Evolutionary conservation across 2,329 filamentous ascomycete genomes (phyloP).

Genomic region (Ilyonectria mors-panacis): DNA sequence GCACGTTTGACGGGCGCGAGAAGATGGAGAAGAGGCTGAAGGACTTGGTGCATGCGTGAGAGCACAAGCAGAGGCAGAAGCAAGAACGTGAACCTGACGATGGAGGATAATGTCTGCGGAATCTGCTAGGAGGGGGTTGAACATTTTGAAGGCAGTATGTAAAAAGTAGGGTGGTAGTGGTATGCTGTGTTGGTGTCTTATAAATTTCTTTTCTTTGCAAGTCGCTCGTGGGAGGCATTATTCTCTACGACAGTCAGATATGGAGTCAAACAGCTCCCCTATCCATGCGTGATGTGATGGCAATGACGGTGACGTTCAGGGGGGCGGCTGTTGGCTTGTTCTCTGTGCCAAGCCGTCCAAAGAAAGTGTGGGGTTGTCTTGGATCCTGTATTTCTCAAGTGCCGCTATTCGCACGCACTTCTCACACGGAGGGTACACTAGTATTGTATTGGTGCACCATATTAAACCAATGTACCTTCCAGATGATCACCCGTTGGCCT

Average conservation of each 20-base stretch:
- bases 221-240: background rate
- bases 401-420: too few relatives aligned
- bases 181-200: background rate
- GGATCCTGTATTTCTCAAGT: too few relatives aligned
- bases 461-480: too few relatives aligned
- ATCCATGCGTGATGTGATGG: background rate
- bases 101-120: background rate
- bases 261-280: background rate
- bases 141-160: background rate
- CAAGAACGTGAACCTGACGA: background rate
- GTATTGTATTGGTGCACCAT: too few relatives aligned
- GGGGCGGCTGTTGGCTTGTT: too few relatives aligned
- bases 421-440: too few relatives aligned
- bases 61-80: background rate
- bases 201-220: background rate
- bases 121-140: background rate
- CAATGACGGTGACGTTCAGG: background rate
- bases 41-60: constrained; percentile 70
- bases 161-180: background rate
- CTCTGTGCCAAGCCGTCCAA: too few relatives aligned
- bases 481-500: too few relatives aligned
- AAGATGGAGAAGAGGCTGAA: constrained; percentile 84
- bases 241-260: too few relatives aligned
- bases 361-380: too few relatives aligned
- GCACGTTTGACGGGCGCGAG: constrained; percentile 77